Conservation (phyloP, 2,329 filamentous ascomycete genomes). For the Claviceps quebecensis region DNA sequence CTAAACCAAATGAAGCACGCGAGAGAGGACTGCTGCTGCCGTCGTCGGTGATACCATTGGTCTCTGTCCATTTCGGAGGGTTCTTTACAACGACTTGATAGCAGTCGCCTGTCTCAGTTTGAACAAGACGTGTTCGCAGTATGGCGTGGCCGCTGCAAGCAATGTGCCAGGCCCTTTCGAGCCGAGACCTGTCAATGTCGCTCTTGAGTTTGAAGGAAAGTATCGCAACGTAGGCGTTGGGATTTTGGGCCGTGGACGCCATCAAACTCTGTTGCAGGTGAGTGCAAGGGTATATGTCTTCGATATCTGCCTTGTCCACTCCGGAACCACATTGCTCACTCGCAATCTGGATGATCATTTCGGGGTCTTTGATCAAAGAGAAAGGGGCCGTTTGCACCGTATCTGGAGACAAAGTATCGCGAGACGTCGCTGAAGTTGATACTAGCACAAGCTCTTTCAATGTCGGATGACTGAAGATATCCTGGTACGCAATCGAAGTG, state of each 20-base stretch:
- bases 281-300: background rate
- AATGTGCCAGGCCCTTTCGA: background rate
- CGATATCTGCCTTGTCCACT: background rate
- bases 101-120: background rate
- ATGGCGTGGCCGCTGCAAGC: background rate
- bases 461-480: conserved; percentile 3
- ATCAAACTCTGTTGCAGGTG: background rate
- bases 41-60: background rate
- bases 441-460: background rate
- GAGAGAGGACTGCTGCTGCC: background rate
- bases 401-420: too few relatives aligned
- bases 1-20: background rate
- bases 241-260: background rate
- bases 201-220: background rate
- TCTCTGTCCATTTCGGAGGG: background rate
- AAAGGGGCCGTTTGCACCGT: background rate
- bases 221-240: background rate
- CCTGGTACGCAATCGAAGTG: background rate
- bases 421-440: background rate
- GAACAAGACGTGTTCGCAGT: background rate
- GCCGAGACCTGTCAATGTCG: background rate
- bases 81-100: background rate
- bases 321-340: background rate
- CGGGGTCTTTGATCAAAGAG: background rate
- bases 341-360: background rate